A percentile compares a stretch with the other conserved stretches of the same genome.
Evolutionary conservation across 176 grass and related monocot species (phyloP).

Genomic region (Eleusine indica): DNA sequence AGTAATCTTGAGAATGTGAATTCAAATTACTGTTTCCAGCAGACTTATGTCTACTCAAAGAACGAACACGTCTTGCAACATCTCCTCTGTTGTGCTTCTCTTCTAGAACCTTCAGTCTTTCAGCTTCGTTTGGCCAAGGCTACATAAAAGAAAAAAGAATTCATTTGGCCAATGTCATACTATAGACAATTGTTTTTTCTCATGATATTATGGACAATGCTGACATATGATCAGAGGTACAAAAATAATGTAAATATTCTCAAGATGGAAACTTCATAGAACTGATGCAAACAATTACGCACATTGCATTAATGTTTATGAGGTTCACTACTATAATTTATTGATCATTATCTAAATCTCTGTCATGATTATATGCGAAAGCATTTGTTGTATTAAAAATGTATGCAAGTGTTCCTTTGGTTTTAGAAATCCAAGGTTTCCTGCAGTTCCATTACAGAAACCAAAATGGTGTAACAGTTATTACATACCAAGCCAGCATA

Average conservation of each 20-base stretch:
- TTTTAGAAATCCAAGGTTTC: not conserved
- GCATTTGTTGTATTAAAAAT: not conserved
- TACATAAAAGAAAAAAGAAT: slow-evolving; percentile 18
- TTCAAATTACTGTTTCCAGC: slow-evolving; percentile 32
- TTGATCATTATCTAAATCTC: slow-evolving; percentile 17
- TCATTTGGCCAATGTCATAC: not conserved
- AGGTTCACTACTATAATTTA: not conserved
- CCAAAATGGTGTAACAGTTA: not conserved
- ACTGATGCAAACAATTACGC: not conserved
- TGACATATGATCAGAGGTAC: slow-evolving; percentile 3
- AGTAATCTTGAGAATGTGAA: slow-evolving; percentile 11
- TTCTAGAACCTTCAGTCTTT: slow-evolving; percentile 57
- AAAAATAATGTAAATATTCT: not conserved
- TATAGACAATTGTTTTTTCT: not conserved
- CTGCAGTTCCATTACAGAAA: not conserved
- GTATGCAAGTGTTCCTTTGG: not conserved
- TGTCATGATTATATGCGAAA: not conserved
- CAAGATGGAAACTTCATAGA: slow-evolving; percentile 5
- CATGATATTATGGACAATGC: not conserved
- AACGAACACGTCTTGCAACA: slow-evolving; percentile 55
- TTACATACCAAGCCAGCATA: not conserved
- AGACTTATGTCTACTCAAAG: slow-evolving; percentile 46
- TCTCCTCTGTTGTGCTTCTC: slow-evolving; percentile 75
- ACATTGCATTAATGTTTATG: slow-evolving; percentile 13
- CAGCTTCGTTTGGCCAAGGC: slow-evolving; percentile 63